Evolutionary conservation across 2,329 filamentous ascomycete species (phyloP), one percentile per base, ranked within the genome.

Genomic region (Paecilomyces formosus): DNA sequence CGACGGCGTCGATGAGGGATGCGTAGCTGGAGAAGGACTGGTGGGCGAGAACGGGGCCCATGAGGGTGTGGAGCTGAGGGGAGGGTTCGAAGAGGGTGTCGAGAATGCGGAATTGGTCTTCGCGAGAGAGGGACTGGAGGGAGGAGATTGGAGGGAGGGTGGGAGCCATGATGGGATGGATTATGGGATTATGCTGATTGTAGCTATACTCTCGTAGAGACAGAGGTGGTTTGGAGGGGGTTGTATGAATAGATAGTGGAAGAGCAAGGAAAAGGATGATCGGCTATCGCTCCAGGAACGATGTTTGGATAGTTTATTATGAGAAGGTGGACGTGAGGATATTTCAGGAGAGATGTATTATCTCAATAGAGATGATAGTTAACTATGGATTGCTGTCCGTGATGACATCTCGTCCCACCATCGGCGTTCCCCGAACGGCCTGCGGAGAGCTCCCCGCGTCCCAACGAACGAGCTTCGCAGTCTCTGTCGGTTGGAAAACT

Each of bases 61-160:
- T 84, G 13, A 94, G 80, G 12, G 82, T 79, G 72, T 93, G 90
- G 1, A 97, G 84, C 55, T 87, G 83, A 0, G 82, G 78, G 57
- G 88, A 92, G 15, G 90, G 89, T 72, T 97, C 92, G 74, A 97
- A 96, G 60, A 96, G 86, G 3, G 86, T 81, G 74, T 95, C 89
- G 54, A 96, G 83, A 55, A 86, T 65, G 52, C 65, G 65, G 54
- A 73, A 64, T 45, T 88, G 81, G 21, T 82, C 76, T 28, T 78
- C 67, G 30, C 84, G 79, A 18, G 85, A 70, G 54, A 87, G 81
- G 53, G 76, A 74, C 26, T 81, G 76, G 45, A 95, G 77, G 13
- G 76, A 74, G 53, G 78, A 70, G 66, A 87, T 78, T 28, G 80
- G 70, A 12, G 89, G 89, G 6, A 94, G 80, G 12, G 35, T 35